Percentiles rank a stretch among this genome's conserved stretches.
Conservation (phyloP, 495 filamentous ascomycete species). For the Penicillium malachiteum region DNA sequence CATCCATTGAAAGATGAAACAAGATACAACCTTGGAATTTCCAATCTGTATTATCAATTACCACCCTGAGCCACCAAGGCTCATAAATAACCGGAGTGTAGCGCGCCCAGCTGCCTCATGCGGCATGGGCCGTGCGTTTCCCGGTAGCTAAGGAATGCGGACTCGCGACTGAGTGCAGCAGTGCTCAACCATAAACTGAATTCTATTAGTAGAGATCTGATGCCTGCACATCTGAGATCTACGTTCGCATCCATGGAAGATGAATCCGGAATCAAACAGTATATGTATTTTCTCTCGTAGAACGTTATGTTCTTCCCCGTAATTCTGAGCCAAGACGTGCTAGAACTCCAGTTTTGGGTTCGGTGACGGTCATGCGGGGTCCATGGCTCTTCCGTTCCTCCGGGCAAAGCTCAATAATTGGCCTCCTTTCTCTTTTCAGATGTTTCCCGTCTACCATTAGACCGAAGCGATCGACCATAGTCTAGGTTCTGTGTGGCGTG, state of each 20-base stretch:
- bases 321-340: background rate
- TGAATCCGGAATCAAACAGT: too few species aligned
- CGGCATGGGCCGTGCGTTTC: constrained; percentile 2
- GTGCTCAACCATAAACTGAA: background rate
- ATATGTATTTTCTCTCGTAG: too few species aligned
- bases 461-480: constrained; percentile 12
- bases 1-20: too few species aligned
- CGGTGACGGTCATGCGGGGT: constrained; percentile 43
- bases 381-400: constrained; percentile 43
- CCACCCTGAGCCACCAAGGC: too few species aligned
- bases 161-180: background rate
- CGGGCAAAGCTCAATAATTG: constrained; percentile 31
- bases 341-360: constrained; percentile 21
- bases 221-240: too few species aligned
- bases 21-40: too few species aligned
- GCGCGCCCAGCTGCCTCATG: constrained; percentile 4
- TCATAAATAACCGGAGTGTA: background rate
- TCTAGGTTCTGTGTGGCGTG: background rate
- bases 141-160: background rate
- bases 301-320: background rate
- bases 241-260: too few species aligned
- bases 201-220: background rate
- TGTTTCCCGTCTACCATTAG: constrained; percentile 16
- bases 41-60: too few species aligned
- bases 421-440: background rate